Evolutionary conservation across 1,284 basidiomycete genomes (phyloP), one percentile per base, ranked within the genome.

Genomic region (Melampsora larici-populina): DNA sequence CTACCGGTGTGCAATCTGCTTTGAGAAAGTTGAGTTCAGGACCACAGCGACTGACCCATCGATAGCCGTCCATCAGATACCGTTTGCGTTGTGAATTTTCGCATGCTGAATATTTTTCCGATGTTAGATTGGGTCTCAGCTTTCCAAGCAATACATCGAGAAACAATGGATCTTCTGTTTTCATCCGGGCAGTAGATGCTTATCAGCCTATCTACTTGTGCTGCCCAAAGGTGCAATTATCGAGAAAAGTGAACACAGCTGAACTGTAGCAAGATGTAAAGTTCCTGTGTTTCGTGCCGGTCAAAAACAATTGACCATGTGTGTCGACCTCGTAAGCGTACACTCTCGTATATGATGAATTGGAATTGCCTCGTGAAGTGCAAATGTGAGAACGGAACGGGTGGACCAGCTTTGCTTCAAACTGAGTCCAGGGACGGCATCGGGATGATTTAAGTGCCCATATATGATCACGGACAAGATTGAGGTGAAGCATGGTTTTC

Each of bases 241-340:
- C 13, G 33, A 60, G 55, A 18, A 15, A 71, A n/a, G 48, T 40
- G 13, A 78, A 79, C 62, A 79, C 64, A 43, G 24, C 78, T 72
- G 73, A 78, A 66, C 77, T 81, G 78, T 75, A 80, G 78, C 81
- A 84, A 58, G 81, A 82, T 2, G 83, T 84, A 55, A 84, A 80
- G 72, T 84, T 84, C 73, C 84, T 83, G 1, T 81, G 81, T 8
- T 81, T 80, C 1, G 83, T 81, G 26, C 81, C 79, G 24, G 83
- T 82, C 31, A 85, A 78, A 73, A 83, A 84, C 15, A 85, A 81
- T 67, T 82, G 83, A 0, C 84, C 84, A 69, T 84, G 82, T 4
- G 82, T 79, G 70, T 84, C 82, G 11, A 83, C 74, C 58, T 82
- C 82, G 79, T 84, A 84, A 43, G 80, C 74, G 46, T 84, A 84